Evolutionary conservation across 169 alveolate species (phyloP), one percentile per base, ranked within the genome.

Genomic region (Amoebophrya sp.): DNA sequence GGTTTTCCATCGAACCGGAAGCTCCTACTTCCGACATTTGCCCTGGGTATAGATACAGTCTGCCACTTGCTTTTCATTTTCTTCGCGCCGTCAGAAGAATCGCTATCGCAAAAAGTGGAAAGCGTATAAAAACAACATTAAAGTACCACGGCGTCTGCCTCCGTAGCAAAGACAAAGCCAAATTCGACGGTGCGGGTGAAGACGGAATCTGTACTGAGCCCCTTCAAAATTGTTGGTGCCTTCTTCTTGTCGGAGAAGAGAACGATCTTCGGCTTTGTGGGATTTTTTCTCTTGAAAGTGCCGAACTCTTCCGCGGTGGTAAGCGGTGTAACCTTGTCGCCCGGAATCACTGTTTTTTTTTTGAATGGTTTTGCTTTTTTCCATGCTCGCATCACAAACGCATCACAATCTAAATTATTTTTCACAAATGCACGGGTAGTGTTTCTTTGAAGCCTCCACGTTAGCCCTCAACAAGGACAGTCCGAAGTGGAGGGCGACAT

Each of bases 161-260:
- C 83, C 83, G 83, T 2, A 3, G 32, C 83, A n/a, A n/a, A n/a
- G 83, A 66, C 83, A n/a, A 66, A 66, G 35, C 32, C 83, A n/a
- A 66, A 66, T 66, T 66, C 83, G 32, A 66, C 83, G 29, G 83
- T 66, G 35, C 83, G 83, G 7, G 32, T 25, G 83, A 66, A 66
- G 83, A 66, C 83, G 83, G 83, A 25, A 25, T 66, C 83, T 25
- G 83, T 66, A 25, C 32, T 7, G 39, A 66, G 35, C 1, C 38
- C 83, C 83, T 66, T 66, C 35, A 66, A 25, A n/a, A 66, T 66
- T 66, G 83, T 66, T 7, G 83, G 83, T n/a, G 83, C 83, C 35
- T 66, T 66, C 83, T 66, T 66, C 83, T 66, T 66, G 35, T 66
- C 83, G 18, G 83, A 66, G 83, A 66, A 66, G 83, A 66, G 83